Percentiles rank a stretch among this genome's conserved stretches.
Conservation (phyloP, 1,139 yeast species). For the Suhomyces maxii region DNA sequence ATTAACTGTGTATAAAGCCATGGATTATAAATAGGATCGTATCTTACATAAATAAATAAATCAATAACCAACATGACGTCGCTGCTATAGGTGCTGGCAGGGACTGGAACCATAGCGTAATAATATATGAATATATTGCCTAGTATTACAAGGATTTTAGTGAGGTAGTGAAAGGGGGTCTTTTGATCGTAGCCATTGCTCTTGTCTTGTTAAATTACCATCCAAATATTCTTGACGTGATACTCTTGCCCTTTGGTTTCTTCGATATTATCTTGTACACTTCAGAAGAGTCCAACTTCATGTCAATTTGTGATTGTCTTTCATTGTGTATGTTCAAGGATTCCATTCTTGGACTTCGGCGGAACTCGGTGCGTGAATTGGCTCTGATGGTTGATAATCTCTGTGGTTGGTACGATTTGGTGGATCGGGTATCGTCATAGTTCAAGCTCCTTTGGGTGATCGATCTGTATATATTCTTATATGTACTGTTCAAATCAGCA, state of each 20-base stretch:
- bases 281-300: conserved; percentile 14
- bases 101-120: too few species aligned
- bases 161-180: background rate
- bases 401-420: conserved; percentile 6
- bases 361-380: conserved; percentile 2
- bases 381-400: conserved; percentile 2
- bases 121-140: too few species aligned
- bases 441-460: conserved; percentile 36
- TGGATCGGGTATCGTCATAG: conserved; percentile 16
- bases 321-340: background rate
- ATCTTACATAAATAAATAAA: background rate
- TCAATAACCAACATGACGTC: background rate
- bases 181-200: too few species aligned
- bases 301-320: background rate
- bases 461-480: conserved; percentile 37
- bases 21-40: background rate
- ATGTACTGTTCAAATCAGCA: conserved; percentile 29
- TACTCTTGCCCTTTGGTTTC: conserved; percentile 8
- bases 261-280: conserved; percentile 16
- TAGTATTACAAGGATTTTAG: too few species aligned
- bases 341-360: background rate
- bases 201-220: conserved; percentile 5
- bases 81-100: too few species aligned
- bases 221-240: conserved; percentile 16
- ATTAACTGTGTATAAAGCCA: too few species aligned